Percentiles rank a stretch among this genome's conserved stretches.
Evolutionary conservation across 108 stramenopile species (phyloP).

Genomic region (Skeletonema grethae): DNA sequence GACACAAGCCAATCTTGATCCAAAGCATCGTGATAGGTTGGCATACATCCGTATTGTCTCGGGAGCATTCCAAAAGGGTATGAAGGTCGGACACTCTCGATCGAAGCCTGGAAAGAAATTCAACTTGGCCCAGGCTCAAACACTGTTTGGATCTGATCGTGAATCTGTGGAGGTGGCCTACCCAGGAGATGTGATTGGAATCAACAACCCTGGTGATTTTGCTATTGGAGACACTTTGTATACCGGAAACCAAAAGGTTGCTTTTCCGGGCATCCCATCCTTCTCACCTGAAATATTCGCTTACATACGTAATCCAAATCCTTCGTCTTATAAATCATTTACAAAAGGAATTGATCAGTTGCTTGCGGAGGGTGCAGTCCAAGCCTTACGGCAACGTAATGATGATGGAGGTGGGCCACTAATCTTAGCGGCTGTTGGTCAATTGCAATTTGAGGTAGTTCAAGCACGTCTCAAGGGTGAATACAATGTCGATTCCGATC

Average conservation of each 20-base stretch:
- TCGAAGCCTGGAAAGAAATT: constrained; percentile 84
- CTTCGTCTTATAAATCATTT: constrained; percentile 91
- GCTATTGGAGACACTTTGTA: constrained; percentile 88
- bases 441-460: constrained; percentile 95
- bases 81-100: constrained; percentile 90
- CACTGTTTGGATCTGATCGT: constrained; percentile 91
- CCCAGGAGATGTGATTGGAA: constrained; percentile 96
- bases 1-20: constrained; percentile 96
- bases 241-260: constrained; percentile 72
- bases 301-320: constrained; percentile 90
- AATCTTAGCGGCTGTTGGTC: constrained; percentile 94
- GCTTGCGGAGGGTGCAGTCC: constrained; percentile 94
- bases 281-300: constrained; percentile 95
- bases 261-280: constrained; percentile 93
- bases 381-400: constrained; percentile 89
- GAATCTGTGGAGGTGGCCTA: constrained; percentile 88
- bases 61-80: constrained; percentile 92
- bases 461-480: constrained; percentile 89
- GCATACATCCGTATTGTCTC: constrained; percentile 92
- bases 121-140: constrained; percentile 94
- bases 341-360: constrained; percentile 92
- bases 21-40: constrained; percentile 94
- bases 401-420: constrained; percentile 93
- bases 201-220: constrained; percentile 95
- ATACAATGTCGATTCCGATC: constrained; percentile 83